A percentile compares a stretch with the other conserved stretches of the same genome.
Conservation (phyloP, 2,329 filamentous ascomycete species). For the Raffaelea ambrosiae region DNA sequence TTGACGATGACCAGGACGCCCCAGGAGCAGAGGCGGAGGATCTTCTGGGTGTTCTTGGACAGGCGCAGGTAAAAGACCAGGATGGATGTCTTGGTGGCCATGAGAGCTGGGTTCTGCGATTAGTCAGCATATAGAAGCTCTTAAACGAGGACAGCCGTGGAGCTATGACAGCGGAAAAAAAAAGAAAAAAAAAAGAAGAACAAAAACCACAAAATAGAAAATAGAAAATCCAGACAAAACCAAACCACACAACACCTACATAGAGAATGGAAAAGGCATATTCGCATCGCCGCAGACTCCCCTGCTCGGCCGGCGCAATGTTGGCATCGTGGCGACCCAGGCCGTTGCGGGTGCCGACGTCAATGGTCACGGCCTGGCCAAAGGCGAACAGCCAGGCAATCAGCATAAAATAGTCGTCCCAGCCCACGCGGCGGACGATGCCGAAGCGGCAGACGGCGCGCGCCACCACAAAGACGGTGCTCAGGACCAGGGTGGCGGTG, state of each 20-base stretch:
- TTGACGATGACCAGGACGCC: constrained; percentile 71
- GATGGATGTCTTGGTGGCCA: constrained; percentile 90
- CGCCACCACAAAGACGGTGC: constrained; percentile 65
- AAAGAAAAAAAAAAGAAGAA: too few species aligned
- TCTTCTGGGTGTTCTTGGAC: constrained; percentile 65
- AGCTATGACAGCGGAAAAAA: too few species aligned
- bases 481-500: constrained; percentile 57
- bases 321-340: constrained; percentile 59
- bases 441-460: constrained; percentile 64
- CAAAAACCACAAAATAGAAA: too few species aligned
- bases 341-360: constrained; percentile 53
- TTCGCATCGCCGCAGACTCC: constrained; percentile 48
- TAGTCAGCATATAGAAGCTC: constrained; percentile 5
- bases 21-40: constrained; percentile 78
- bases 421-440: constrained; percentile 62
- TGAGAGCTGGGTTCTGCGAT: constrained; percentile 72
- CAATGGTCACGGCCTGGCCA: constrained; percentile 59
- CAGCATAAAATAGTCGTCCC: constrained; percentile 77
- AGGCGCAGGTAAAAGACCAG: constrained; percentile 82
- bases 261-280: constrained; percentile 59
- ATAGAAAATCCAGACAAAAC: too few species aligned
- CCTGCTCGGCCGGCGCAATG: constrained; percentile 41
- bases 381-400: constrained; percentile 68
- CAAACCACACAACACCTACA: constrained; percentile 26
- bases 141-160: too few species aligned